phyloP scores from a whole-genome alignment of 2,329 filamentous ascomycete species.

The Acrocalymma vagum region DNA sequence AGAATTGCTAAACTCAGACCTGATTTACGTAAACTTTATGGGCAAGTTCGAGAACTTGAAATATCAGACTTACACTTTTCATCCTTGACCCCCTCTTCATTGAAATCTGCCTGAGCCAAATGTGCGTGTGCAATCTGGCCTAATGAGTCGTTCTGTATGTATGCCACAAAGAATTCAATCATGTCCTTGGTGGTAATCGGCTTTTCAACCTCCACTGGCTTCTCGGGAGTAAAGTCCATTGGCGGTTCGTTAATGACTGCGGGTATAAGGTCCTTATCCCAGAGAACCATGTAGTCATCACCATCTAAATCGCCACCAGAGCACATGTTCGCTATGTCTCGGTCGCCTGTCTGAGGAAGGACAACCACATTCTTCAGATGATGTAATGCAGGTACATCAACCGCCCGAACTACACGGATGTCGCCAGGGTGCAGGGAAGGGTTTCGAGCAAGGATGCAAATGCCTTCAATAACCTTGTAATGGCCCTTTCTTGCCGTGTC shows the following conservation, averaged over 20 bases:
- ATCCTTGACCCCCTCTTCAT: conserved; percentile 70
- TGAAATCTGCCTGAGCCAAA: conserved; percentile 76
- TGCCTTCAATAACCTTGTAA: conserved; percentile 74
- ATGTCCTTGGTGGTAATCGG: conserved; percentile 78
- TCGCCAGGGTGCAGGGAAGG: conserved; percentile 95
- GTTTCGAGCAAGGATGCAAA: conserved; percentile 88
- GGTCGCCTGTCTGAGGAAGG: conserved; percentile 82
- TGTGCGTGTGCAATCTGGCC: conserved; percentile 83
- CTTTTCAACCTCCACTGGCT: conserved; percentile 63
- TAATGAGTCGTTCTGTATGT: conserved; percentile 90
- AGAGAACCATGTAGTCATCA: conserved; percentile 94
- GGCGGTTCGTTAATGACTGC: conserved; percentile 73
- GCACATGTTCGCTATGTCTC: conserved; percentile 90
- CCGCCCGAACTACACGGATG: conserved; percentile 84
- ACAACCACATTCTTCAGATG: conserved; percentile 89
- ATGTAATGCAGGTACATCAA: conserved; percentile 75
- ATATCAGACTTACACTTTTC: conserved; percentile 65
- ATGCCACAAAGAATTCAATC: conserved; percentile 85
- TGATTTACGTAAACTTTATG: conserved; percentile 36
- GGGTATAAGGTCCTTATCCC: conserved; percentile 77
- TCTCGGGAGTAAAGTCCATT: conserved; percentile 76
- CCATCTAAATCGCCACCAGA: conserved; percentile 96
- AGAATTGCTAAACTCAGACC: conserved; percentile 76
- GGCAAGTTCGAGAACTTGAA: not conserved
- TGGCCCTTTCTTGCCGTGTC: conserved; percentile 61